A percentile compares a stretch with the other conserved stretches of the same genome.
Evolutionary conservation across 192 early-diverging fungal genomes (phyloP).

Genomic region (Allomyces macrogynus): DNA sequence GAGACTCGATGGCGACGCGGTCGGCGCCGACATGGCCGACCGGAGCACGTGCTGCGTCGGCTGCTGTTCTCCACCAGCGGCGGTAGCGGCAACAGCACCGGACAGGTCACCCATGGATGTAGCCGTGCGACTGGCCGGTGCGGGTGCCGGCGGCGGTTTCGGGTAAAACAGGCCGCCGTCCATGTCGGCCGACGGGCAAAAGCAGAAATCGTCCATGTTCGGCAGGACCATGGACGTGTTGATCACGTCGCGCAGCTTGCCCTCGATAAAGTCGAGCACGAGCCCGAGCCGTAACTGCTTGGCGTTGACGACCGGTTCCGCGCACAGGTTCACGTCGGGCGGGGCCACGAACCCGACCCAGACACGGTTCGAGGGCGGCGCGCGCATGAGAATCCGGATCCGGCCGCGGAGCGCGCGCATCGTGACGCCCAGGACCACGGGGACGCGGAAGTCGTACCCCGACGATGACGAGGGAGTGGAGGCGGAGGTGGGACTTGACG

Average conservation of each 20-base stretch:
- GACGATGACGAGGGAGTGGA: conserved; percentile 28
- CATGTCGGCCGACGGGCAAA: conserved; percentile 28
- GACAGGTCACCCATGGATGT: no score
- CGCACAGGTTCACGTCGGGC: conserved; percentile 47
- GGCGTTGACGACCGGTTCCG: conserved; percentile 65
- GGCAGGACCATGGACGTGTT: conserved; percentile 60
- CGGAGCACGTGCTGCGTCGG: no score
- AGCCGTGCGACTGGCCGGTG: no score
- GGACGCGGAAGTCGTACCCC: conserved; percentile 41
- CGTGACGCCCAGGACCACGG: conserved; percentile 54
- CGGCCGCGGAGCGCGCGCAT: conserved; percentile 52
- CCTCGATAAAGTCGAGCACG: conserved; percentile 70
- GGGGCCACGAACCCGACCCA: conserved; percentile 73
- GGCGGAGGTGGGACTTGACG: conserved; percentile 49
- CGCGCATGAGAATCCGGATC: conserved; percentile 52
- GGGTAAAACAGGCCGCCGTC: not conserved
- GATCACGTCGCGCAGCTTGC: conserved; percentile 60
- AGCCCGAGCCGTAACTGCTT: conserved; percentile 55
- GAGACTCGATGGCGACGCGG: no score
- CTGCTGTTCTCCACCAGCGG: no score
- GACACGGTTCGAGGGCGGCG: conserved; percentile 56
- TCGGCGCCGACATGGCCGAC: no score
- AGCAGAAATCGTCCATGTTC: conserved; percentile 71
- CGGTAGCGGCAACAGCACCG: no score
- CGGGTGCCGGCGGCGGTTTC: no score